Evolutionary conservation across 225 moss, liverwort and hornwort species (phyloP), one percentile per base, ranked within the genome.

Genomic region (Rhytidiadelphus loreus): DNA sequence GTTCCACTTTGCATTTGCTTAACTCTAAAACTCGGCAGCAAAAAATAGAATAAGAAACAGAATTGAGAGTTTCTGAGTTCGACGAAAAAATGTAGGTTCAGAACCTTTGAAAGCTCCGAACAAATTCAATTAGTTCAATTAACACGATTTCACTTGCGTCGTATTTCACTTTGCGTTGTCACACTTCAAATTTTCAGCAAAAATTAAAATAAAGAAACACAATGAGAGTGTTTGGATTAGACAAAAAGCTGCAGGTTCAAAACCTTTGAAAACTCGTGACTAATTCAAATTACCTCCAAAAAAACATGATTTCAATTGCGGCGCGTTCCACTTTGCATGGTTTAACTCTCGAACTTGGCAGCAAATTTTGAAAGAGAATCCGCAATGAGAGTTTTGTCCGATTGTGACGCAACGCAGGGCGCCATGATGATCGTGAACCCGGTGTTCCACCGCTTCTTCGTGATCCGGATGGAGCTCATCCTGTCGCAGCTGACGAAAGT

Each of bases 401-500:
- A 65, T 53, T 46, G 41, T 75, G 35, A 56, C 13, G 25, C 44
- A 44, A 74, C 82, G 56, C 88, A 92, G 81, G 88, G 88, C 20
- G 79, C 68, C n/a, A 78, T 92, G 73, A 92, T 83, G 80, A 88
- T 93, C 50, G 92, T 93, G 52, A 92, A 93, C 87, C 85, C 92
- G 5, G 86, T 59, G 30, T 93, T 93, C 59, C 93, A 93, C 83
- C 90, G 92, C 39, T 93, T 93, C 88, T 93, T 92, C 75, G 93
- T 93, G 39, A 89, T 93, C 81, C 90, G 93, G 46, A 93, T 93
- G 92, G 93, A 94, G 87, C 88, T 90, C 56, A 89, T 93, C 70
- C 68, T 92, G 8, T 92, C 92, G 55, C 92, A 92, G 86, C 92
- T 94, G 22, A 89, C 92, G 52, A 91, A 91, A 64, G 89, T 94